A percentile compares a stretch with the other conserved stretches of the same genome.
Conservation (phyloP, 257 asterid species). For the Penstemon barbatus region DNA sequence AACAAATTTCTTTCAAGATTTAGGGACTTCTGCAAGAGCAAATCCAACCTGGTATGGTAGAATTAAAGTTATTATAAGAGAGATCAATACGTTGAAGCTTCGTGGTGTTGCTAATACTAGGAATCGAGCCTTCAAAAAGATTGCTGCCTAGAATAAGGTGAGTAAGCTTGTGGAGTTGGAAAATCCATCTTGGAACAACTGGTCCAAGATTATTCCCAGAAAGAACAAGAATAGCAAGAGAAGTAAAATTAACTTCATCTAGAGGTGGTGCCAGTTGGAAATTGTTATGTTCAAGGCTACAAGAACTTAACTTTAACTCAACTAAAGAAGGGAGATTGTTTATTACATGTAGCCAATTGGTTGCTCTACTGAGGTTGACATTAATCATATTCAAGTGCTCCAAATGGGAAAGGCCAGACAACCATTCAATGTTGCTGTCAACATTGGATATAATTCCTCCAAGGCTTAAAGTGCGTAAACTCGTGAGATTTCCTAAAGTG, state of each 20-base stretch:
- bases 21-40: constrained; percentile 22
- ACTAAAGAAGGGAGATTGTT: constrained; percentile 24
- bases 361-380: constrained; percentile 26
- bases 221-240: constrained; percentile 21
- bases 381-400: constrained; percentile 14
- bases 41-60: constrained; percentile 42
- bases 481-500: constrained; percentile 30
- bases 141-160: constrained; percentile 21
- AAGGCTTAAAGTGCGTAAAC: constrained; percentile 19
- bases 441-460: not conserved
- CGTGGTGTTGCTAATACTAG: constrained; percentile 23
- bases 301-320: not conserved
- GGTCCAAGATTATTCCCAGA: not conserved
- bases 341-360: constrained; percentile 24
- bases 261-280: not conserved
- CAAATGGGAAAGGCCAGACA: constrained; percentile 24
- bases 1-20: constrained; percentile 1
- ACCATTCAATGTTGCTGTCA: constrained; percentile 29
- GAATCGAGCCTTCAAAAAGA: constrained; percentile 27
- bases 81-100: constrained; percentile 30
- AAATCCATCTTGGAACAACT: constrained; percentile 34
- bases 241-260: not conserved
- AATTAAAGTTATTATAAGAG: constrained; percentile 17
- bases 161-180: constrained; percentile 26
- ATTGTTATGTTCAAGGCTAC: constrained; percentile 18